phyloP scores from a whole-genome alignment of 2,329 filamentous ascomycete genomes.

The Nemania sp. region DNA sequence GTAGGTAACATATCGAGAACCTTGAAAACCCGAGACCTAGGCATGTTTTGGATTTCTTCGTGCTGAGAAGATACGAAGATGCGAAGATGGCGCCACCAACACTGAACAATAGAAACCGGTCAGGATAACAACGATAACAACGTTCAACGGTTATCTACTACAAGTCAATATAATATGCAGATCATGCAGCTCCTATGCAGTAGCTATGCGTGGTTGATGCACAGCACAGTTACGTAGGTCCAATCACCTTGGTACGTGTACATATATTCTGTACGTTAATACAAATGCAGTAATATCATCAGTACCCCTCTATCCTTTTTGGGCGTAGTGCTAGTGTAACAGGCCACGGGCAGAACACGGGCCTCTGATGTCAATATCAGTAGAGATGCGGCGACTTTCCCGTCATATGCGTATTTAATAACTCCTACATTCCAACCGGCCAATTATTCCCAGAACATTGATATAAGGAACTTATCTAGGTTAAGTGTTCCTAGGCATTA shows the following conservation, averaged over 20 bases:
- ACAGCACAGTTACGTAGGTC: conserved; percentile 6
- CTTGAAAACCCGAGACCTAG: background rate
- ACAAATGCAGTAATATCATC: conserved; percentile 1
- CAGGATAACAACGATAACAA: background rate
- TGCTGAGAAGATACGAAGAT: background rate
- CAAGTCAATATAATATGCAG: conserved; percentile 16
- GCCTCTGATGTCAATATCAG: conserved; percentile 35
- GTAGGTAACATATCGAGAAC: background rate
- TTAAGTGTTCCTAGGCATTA: background rate
- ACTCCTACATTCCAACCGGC: conserved; percentile 29
- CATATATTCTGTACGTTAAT: conserved; percentile 5
- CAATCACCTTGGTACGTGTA: background rate
- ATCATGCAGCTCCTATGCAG: conserved; percentile 25
- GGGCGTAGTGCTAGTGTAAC: conserved; percentile 1
- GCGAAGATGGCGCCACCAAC: background rate
- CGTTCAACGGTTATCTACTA: background rate
- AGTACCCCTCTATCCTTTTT: conserved; percentile 28
- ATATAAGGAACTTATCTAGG: background rate
- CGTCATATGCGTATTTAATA: background rate
- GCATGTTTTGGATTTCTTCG: background rate
- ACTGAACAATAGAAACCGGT: background rate
- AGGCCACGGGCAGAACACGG: background rate
- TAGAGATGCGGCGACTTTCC: background rate
- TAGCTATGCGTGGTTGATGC: conserved; percentile 26
- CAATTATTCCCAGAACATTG: conserved; percentile 23